Conservation (phyloP, 257 asterid species). For the Fraxinus excelsior region DNA sequence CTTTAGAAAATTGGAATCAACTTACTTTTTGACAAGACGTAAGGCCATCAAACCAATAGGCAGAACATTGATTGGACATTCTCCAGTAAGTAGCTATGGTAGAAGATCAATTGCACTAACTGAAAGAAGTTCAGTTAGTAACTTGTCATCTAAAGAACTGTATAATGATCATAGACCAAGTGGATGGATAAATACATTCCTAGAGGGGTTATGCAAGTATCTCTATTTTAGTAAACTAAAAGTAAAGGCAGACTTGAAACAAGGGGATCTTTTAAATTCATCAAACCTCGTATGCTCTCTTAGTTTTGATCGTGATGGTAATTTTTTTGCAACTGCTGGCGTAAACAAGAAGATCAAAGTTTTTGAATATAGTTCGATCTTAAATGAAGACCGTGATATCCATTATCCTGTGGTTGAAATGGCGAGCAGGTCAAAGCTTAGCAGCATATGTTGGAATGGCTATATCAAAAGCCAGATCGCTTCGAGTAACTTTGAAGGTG, state of each 20-base stretch:
- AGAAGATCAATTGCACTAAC: slow-evolving; percentile 54
- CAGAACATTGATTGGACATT: slow-evolving; percentile 46
- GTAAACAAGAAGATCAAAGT: slow-evolving; percentile 94
- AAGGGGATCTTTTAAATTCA: slow-evolving; percentile 90
- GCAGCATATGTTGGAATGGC: slow-evolving; percentile 96
- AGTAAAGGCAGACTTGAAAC: slow-evolving; percentile 89
- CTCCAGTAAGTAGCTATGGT: slow-evolving; percentile 49
- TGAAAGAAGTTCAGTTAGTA: slow-evolving; percentile 76
- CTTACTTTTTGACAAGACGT: slow-evolving; percentile 68
- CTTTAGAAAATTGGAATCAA: slow-evolving; percentile 75
- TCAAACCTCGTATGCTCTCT: slow-evolving; percentile 91
- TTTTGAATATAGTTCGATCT: slow-evolving; percentile 76
- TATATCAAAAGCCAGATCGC: slow-evolving; percentile 96
- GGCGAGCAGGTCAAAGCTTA: slow-evolving; percentile 85
- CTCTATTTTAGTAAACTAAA: slow-evolving; percentile 76
- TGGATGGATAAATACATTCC: slow-evolving; percentile 78
- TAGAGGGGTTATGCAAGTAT: slow-evolving; percentile 84
- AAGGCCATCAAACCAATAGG: slow-evolving; percentile 45
- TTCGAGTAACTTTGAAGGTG: slow-evolving; percentile 98
- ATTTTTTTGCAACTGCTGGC: slow-evolving; percentile 95
- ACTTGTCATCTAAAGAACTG: slow-evolving; percentile 57
- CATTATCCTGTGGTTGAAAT: slow-evolving; percentile 94
- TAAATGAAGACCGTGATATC: slow-evolving; percentile 76
- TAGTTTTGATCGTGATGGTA: slow-evolving; percentile 95
- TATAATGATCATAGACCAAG: slow-evolving; percentile 45